phyloP scores from a whole-genome alignment of 2,329 filamentous ascomycete genomes.

The Aspergillus sp. region DNA sequence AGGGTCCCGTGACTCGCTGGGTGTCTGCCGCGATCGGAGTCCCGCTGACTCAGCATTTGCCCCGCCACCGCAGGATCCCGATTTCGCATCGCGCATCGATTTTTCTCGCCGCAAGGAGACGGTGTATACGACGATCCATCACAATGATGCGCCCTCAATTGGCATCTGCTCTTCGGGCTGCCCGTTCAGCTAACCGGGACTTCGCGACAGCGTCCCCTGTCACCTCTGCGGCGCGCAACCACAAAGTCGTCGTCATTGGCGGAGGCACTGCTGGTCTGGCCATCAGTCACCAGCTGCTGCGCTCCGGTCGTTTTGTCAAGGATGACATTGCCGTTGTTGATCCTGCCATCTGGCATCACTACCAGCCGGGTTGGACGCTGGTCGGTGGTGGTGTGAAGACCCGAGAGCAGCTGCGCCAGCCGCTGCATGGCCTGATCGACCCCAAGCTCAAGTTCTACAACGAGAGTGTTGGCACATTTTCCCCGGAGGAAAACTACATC shows the following conservation, averaged over 20 bases:
- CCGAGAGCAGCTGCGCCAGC: conserved; percentile 57
- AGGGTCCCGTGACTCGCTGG: no score
- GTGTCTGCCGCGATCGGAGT: no score
- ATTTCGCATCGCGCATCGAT: not conserved
- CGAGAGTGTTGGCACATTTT: conserved; percentile 50
- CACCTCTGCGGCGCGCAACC: conserved; percentile 43
- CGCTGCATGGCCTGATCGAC: conserved; percentile 55
- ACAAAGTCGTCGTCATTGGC: conserved; percentile 67
- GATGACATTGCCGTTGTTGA: conserved; percentile 67
- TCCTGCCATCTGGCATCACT: conserved; percentile 64
- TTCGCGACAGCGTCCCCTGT: conserved; percentile 38
- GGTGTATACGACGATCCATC: not conserved
- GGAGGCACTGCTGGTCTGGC: conserved; percentile 65
- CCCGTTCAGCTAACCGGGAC: conserved; percentile 12
- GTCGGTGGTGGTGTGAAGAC: conserved; percentile 66
- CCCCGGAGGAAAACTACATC: conserved; percentile 58
- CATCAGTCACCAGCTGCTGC: conserved; percentile 67
- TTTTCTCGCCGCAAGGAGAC: not conserved
- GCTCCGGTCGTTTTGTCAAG: conserved; percentile 54
- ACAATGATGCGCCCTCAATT: conserved; percentile 30
- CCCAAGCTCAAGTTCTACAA: conserved; percentile 63
- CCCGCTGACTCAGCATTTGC: no score
- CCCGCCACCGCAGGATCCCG: no score
- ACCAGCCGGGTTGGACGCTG: conserved; percentile 69
- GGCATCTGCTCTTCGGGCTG: conserved; percentile 24